Evolutionary conservation across 805 yeast genomes (phyloP), one percentile per base, ranked within the genome.

Genomic region (Scheffersomyces amazonensis): DNA sequence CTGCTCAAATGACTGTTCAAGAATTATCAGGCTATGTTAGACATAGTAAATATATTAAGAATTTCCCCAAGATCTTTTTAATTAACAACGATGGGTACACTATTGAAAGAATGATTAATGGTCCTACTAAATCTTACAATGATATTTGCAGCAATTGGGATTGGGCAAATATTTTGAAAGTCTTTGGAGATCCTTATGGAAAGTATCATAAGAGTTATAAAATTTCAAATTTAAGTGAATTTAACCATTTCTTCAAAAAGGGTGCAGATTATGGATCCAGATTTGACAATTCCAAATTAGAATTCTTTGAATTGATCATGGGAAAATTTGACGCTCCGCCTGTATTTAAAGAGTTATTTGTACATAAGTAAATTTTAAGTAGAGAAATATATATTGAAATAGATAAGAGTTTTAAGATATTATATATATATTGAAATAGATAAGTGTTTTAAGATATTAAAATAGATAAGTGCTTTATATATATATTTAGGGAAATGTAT

Each of bases 1-100:
- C 96, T 2, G 91, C 96, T 2, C 96, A 87, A 66, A 86, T 90
- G 96, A 88, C 96, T 4, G 71, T 84, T 39, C 96, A 90, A 69
- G 97, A 90, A 55, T 60, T 82, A 35, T 77, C 87, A 1, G 72
- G 87, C 2, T 78, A 76, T 53, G 58, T 84, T 28, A 75, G 87
- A 44, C 66, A 75, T 44, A 67, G 71, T 15, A 69, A 83, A 30
- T 31, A 33, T 16, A 27, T 25, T 4, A 29, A 22, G 12, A 76
- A 75, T 25, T 40, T 49, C 15, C 87, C 95, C 16, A 76, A 83
- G 30, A 73, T 90, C 19, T 75, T 89, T 49, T 61, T 90, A 36
- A 66, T 88, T 62, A 90, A 90, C 64, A 90, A 90, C 62, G 75
- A 76, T 40, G 97, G 97, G 1, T 90, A 90, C 65, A 83, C 96